Evolutionary conservation across 257 asterid species (phyloP), one percentile per base, ranked within the genome.

Genomic region (Asclepias syriaca): DNA sequence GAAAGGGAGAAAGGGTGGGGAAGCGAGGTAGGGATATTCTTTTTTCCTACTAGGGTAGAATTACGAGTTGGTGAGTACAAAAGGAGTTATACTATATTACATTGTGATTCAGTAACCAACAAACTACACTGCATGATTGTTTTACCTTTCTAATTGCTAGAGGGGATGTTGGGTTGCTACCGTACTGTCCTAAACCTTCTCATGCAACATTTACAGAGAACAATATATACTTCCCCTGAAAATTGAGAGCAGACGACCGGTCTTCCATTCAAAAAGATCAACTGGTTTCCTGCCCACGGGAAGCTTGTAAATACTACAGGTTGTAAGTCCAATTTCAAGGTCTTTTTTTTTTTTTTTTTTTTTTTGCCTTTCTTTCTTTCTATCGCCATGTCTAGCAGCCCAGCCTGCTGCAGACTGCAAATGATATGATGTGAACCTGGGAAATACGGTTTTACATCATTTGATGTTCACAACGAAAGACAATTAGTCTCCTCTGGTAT

Each of bases 401-500:
- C 39, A 45, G 29, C 21, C 27, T 37, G 37, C 22, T 21, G 24
- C 55, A 43, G 68, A 58, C 51, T 22, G 68, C 21, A 75, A 48
- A 46, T 46, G 43, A 73, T 46, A 55, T n/a, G 45, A 74, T 53
- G 50, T 46, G 60, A 27, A 29, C 60, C 65, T 32, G 55, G 45
- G 29, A 3, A 19, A 29, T 67, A 37, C 21, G 61, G 48, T 9
- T 68, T 68, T 18, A 72, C 51, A 70, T 27, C 49, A 43, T 55
- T 73, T 53, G n/a, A 71, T 48, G 76, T 80, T 91, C 84, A 91
- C 70, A 91, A 77, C 69, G 94, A 75, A 79, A 88, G 63, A 77
- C 96, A 90, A 48, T 82, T 81, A 64, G 16, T 60, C 67, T 74
- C 93, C 58, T 84, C 90, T 3, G 96, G 94, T 64, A 92, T 60